Evolutionary conservation across 139 green algal genomes (phyloP), one percentile per base, ranked within the genome.

Genomic region (Coccomyxa sp.): DNA sequence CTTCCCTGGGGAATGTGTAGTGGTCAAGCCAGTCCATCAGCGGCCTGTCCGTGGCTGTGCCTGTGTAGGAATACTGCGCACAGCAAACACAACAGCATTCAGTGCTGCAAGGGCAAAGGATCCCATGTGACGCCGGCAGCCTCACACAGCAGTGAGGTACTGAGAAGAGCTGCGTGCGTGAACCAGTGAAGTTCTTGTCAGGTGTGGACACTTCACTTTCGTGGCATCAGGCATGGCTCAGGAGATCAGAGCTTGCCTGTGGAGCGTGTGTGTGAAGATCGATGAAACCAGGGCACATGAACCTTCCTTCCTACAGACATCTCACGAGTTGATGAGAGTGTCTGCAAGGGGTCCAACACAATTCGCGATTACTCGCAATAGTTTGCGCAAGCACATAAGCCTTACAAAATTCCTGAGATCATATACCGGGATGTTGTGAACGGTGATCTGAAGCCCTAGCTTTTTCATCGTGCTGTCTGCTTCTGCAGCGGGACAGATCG

Each of bases 251-350:
- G 44, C 50, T 35, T 6, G 68, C 76, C 76, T 85, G 80, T 2
- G 86, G 81, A 9, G 83, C 83, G 39, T 89, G 83, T 27, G 75
- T 39, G 73, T 89, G 86, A 12, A 79, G 79, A 69, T 89, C 86
- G 8, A 89, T 77, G 70, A 89, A 89, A 12, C 83, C 86, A 10
- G 85, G 85, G 39, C 80, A 69, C 3, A 87, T 75, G 22, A 79
- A 83, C 54, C 82, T 73, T 6, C 58, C 73, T 8, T 33, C 79
- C 78, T 82, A 69, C 64, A 72, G 14, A 1, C n/a, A 72, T 10
- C 14, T 64, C 14, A 64, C 50, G 50, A 18, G 14, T 64, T 18
- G 50, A 64, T 29, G 50, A 64, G 50, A 29, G 18, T 64, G 50
- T n/a, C n/a, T n/a, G n/a, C n/a, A n/a, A n/a, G n/a, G n/a, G n/a